Conservation (phyloP, 2,329 filamentous ascomycete species). For the Epichloe sibirici region DNA sequence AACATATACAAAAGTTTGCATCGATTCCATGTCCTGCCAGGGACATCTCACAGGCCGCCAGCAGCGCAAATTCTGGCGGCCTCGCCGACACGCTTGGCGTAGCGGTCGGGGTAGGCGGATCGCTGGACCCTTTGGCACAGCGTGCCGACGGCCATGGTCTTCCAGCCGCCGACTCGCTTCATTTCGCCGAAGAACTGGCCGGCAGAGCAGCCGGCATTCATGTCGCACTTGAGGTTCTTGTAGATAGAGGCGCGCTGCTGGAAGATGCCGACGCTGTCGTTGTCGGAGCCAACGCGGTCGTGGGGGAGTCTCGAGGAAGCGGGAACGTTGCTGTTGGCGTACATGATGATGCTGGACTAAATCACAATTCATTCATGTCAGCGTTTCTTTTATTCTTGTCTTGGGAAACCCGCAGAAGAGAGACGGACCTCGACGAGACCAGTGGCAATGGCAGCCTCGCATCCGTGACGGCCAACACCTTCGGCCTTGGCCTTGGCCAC, state of each 20-base stretch:
- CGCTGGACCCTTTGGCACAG: constrained; percentile 14
- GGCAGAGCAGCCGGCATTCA: constrained; percentile 12
- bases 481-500: constrained; percentile 9
- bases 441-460: constrained; percentile 11
- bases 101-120: constrained; percentile 11
- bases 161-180: constrained; percentile 11
- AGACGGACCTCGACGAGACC: constrained; percentile 11
- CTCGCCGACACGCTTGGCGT: constrained; percentile 8
- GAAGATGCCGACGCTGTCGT: constrained; percentile 14
- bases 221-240: constrained; percentile 12
- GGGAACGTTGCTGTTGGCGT: constrained; percentile 11
- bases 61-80: constrained; percentile 11
- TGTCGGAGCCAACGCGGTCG: constrained; percentile 11
- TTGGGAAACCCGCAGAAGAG: background rate
- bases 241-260: constrained; percentile 13
- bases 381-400: background rate
- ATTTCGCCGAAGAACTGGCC: constrained; percentile 11
- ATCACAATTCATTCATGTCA: background rate
- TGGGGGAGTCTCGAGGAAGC: constrained; percentile 10
- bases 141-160: constrained; percentile 10
- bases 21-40: too few relatives aligned
- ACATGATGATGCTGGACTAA: constrained; percentile 11
- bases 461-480: constrained; percentile 11
- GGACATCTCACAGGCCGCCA: constrained; percentile 7
- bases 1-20: background rate